Evolutionary conservation across 768 basidiomycete genomes (phyloP), one percentile per base, ranked within the genome.

Genomic region (Calvatia gigantea): DNA sequence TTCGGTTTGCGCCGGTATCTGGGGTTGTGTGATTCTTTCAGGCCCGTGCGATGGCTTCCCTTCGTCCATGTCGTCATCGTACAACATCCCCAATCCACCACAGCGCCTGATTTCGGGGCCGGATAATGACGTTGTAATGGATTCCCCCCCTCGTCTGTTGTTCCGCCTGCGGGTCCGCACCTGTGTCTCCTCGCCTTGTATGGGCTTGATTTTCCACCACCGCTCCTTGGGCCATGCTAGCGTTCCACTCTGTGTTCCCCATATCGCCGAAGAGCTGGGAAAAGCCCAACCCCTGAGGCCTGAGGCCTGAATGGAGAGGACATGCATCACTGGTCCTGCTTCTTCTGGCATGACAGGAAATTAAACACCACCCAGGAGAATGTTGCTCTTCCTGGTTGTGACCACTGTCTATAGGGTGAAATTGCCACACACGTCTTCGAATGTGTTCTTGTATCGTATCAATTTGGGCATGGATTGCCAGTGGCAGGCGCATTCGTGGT

Each of bases 311-410:
- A n/a, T n/a, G n/a, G n/a, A n/a, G 49, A 27, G 28, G 42, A 39
- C 43, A 45, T 33, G 59, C 50, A 49, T 45, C 27, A 33, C 44
- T 43, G 35, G 37, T 37, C 47, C 62, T 37, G 47, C 68, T 70
- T 71, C 67, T 62, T 57, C 64, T 79, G 77, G 73, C 78, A 73
- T 77, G 79, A 79, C 79, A 79, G 69, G 66, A 75, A 71, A 60
- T 69, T 73, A 75, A 65, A 62, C 66, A 72, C 62, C 61, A 48
- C 53, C 56, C 61, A 65, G 59, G 64, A 70, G 62, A 70, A 74
- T 73, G 66, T 54, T 61, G 52, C 53, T 56, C 55, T 62, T 58
- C 59, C 58, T 51, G 58, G 50, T 44, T 58, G 59, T 51, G 51
- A 52, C 60, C 49, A 27, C 57, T 64, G 62, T 64, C 60, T 49